Evolutionary conservation across 2,329 filamentous ascomycete genomes (phyloP).

Genomic region (Thielaviopsis populi): DNA sequence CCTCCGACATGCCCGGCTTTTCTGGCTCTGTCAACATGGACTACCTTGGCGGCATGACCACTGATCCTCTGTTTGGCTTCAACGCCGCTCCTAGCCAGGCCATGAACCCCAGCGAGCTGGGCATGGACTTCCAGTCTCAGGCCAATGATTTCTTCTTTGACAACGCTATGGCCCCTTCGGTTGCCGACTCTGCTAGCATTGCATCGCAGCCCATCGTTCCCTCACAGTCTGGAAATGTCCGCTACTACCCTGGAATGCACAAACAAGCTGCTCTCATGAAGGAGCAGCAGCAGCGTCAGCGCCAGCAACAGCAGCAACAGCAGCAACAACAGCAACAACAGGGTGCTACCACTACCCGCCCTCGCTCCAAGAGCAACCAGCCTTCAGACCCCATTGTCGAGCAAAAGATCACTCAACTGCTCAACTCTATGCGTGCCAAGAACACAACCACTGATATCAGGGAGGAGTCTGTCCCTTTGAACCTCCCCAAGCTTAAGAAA

Average conservation of each 20-base stretch:
- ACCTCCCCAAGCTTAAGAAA: slow-evolving; percentile 66
- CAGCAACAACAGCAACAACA: slow-evolving; percentile 45
- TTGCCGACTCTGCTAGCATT: slow-evolving; percentile 33
- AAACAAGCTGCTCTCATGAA: slow-evolving; percentile 70
- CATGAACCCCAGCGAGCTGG: slow-evolving; percentile 47
- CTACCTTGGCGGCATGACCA: slow-evolving; percentile 40
- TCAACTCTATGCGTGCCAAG: slow-evolving; percentile 83
- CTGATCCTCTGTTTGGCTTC: slow-evolving; percentile 58
- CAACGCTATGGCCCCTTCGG: slow-evolving; percentile 21
- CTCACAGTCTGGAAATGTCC: slow-evolving; percentile 39
- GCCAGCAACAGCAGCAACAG: slow-evolving; percentile 45
- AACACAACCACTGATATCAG: slow-evolving; percentile 32
- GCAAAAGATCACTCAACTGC: slow-evolving; percentile 82
- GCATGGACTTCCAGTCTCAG: slow-evolving; percentile 40
- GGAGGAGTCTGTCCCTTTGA: slow-evolving; percentile 29
- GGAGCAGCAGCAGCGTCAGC: slow-evolving; percentile 54
- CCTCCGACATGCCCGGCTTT: slow-evolving; percentile 38
- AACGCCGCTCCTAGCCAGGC: slow-evolving; percentile 50
- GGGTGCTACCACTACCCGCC: slow-evolving; percentile 28
- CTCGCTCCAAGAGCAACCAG: slow-evolving; percentile 36
- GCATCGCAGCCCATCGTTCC: slow-evolving; percentile 34
- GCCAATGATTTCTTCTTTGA: slow-evolving; percentile 52
- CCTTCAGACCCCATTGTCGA: slow-evolving; percentile 59
- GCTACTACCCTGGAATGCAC: slow-evolving; percentile 88
- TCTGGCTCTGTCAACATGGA: slow-evolving; percentile 35